Base-by-base conservation (phyloP, 805 yeast genomes). In the Candida patagonica region DNA sequence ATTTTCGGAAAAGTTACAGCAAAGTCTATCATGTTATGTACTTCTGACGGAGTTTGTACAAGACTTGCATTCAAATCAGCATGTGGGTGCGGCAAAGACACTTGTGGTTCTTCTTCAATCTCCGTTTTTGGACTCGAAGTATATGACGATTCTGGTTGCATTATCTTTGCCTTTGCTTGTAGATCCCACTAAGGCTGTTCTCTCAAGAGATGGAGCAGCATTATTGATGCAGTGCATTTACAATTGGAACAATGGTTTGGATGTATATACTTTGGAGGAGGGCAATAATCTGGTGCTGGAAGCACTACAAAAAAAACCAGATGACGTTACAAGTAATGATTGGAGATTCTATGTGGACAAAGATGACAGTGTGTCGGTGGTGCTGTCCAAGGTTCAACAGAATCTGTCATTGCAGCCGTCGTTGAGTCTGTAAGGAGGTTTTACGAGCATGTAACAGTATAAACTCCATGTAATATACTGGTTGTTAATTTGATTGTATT, bases 11-110 rank as follows among this genome's bases (percentile, higher is more conserved):
- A 30, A 36, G 16, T 45, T 59, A 2, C 45, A 55, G 15, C 60
- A 58, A 30, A 51, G 53, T 36, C 35, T 59, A 5, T 54, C 60
- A 5, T 63, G 63, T 3, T 49, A 50, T 31, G 63, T 63, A 10
- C 52, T 59, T 6, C 43, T 58, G 25, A 40, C 41, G 10, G 36
- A 48, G 23, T 48, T 45, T 25, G 35, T 48, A 10, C 29, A 27
- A 8, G 29, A 27, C 20, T 20, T 43, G 29, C 33, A 44, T 3
- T 34, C 35, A 5, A 45, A 35, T 6, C 32, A 37, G 15, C 20
- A 33, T 8, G 37, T 27, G 12, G 46, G 41, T 17, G 54, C 60
- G 5, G 50, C 52, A 1, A 33, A 31, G 22, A 26, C 38, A 13
- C 38, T 59, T n/a, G 26, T 43, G 9, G 46, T 56, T 6, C 45